A percentile compares a stretch with the other conserved stretches of the same genome.
Conservation (phyloP, 768 basidiomycete genomes). For the Cystofilobasidium ferigula region DNA sequence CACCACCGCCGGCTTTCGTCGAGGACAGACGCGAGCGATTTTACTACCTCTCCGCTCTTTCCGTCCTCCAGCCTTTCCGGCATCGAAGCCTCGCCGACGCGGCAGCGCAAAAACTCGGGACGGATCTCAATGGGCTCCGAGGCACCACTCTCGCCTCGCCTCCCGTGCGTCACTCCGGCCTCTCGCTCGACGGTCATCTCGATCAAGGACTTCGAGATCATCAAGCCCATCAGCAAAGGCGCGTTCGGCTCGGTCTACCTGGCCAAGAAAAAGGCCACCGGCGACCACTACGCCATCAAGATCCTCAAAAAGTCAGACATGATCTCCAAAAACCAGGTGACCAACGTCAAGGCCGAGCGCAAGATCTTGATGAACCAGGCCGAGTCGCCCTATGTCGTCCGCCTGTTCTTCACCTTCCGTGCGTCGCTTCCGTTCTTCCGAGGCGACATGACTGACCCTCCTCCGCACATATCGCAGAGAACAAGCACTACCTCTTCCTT, state of each 20-base stretch:
- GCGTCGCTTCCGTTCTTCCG: not conserved
- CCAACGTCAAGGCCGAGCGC: constrained; percentile 97
- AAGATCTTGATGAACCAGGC: constrained; percentile 99
- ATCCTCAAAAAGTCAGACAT: constrained; percentile 99
- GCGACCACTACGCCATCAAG: constrained; percentile 98
- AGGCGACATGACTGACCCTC: not conserved
- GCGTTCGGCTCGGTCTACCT: constrained; percentile 98
- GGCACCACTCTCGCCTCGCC: constrained; percentile 71
- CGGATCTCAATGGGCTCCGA: constrained; percentile 31
- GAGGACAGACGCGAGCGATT: not conserved
- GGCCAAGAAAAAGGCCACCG: constrained; percentile 94
- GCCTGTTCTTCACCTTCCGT: constrained; percentile 92
- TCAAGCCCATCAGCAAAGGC: constrained; percentile 98
- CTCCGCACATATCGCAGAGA: constrained; percentile 41
- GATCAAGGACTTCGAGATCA: constrained; percentile 97
- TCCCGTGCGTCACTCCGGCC: constrained; percentile 63
- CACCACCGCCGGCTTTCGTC: not conserved
- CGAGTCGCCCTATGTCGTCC: constrained; percentile 94
- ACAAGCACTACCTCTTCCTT: constrained; percentile 94
- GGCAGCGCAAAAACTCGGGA: constrained; percentile 25
- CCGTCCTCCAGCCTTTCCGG: not conserved
- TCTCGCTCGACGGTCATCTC: constrained; percentile 74
- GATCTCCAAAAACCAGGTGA: constrained; percentile 99
- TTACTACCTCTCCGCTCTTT: constrained; percentile 17
- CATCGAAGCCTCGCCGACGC: constrained; percentile 3